A percentile compares a stretch with the other conserved stretches of the same genome.
phyloP scores from a whole-genome alignment of 495 filamentous ascomycete genomes.

The Margaritispora aquatica region DNA sequence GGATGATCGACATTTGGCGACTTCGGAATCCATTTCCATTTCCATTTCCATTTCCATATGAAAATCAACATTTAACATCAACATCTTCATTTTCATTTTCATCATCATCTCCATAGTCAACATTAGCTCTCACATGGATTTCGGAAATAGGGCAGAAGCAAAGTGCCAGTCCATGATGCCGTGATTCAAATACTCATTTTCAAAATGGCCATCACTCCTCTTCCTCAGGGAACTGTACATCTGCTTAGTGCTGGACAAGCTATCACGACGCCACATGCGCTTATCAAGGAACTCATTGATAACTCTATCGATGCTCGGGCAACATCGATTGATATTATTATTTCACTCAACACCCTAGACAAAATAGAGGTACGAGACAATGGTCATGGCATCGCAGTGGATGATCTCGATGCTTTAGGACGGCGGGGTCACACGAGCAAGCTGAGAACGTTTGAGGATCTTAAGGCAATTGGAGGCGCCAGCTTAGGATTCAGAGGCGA shows the following conservation, averaged over 20 bases:
- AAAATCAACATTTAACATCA: no score
- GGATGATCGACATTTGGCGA: no score
- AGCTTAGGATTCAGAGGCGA: slow-evolving; percentile 84
- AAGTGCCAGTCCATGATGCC: no score
- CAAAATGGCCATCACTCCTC: slow-evolving; percentile 46
- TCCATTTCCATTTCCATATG: no score
- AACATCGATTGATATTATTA: slow-evolving; percentile 62
- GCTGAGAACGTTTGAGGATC: slow-evolving; percentile 63
- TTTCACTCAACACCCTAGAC: slow-evolving; percentile 72
- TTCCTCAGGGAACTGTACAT: slow-evolving; percentile 57
- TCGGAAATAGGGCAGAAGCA: no score
- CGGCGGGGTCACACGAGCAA: slow-evolving; percentile 80
- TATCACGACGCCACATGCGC: slow-evolving; percentile 62
- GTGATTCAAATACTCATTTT: no score
- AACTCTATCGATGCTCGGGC: slow-evolving; percentile 85
- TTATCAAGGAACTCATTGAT: slow-evolving; percentile 90
- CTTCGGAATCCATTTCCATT: no score
- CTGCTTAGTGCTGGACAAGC: slow-evolving; percentile 67
- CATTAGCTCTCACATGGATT: no score
- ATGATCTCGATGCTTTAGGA: slow-evolving; percentile 64
- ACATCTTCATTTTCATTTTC: no score
- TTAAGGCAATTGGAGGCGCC: slow-evolving; percentile 56
- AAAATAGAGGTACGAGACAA: slow-evolving; percentile 88
- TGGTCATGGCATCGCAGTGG: slow-evolving; percentile 69
- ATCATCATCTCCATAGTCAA: neutral